phyloP scores from a whole-genome alignment of 352 stramenopile genomes.

The Globisporangium yorkense region DNA sequence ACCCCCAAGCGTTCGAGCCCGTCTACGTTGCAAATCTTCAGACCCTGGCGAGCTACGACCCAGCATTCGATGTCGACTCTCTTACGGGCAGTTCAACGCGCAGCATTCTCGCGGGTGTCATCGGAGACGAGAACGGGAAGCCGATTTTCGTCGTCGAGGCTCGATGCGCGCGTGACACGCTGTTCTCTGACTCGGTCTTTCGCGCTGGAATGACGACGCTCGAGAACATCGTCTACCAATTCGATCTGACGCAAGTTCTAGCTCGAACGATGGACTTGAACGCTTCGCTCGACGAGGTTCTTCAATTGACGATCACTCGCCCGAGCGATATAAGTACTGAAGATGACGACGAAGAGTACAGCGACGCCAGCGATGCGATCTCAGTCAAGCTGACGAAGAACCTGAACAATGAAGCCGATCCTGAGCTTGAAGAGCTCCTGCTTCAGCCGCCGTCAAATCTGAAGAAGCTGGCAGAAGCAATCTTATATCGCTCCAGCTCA shows the following conservation, averaged over 20 bases:
- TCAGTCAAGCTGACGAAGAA: constrained; percentile 9
- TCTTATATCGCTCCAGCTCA: constrained; percentile 19
- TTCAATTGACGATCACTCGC: constrained; percentile 22
- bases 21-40: constrained; percentile 47
- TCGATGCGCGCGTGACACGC: constrained; percentile 29
- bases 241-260: constrained; percentile 43
- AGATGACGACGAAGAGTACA: constrained; percentile 2
- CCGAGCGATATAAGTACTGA: neutral
- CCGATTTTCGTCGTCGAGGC: constrained; percentile 60
- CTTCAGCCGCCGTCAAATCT: constrained; percentile 32
- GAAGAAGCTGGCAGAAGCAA: constrained; percentile 19
- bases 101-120: constrained; percentile 25
- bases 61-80: constrained; percentile 38
- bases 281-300: constrained; percentile 30
- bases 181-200: constrained; percentile 55
- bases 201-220: constrained; percentile 42
- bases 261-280: constrained; percentile 22
- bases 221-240: constrained; percentile 64
- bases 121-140: constrained; percentile 42
- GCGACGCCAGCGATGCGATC: constrained; percentile 7
- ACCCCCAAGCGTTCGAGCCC: constrained; percentile 15
- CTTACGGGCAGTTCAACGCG: constrained; percentile 13
- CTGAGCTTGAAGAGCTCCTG: constrained; percentile 18
- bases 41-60: constrained; percentile 29
- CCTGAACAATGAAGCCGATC: constrained; percentile 18